Base-by-base conservation (phyloP, 1,284 basidiomycete genomes). In the Rhodotorula sp. region DNA sequence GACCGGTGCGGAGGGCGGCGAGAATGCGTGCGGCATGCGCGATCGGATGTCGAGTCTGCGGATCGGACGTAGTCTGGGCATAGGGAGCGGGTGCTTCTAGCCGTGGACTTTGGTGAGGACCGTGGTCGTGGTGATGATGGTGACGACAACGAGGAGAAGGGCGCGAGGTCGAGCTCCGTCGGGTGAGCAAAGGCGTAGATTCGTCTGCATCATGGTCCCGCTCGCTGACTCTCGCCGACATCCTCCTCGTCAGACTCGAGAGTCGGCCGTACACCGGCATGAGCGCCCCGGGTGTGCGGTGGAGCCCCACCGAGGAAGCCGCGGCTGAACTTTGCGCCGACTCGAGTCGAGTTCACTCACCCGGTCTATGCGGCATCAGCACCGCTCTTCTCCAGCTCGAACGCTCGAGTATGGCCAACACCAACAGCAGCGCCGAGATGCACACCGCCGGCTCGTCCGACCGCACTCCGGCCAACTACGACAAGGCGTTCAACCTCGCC, bases 391-490 rank as follows among this genome's bases (percentile, higher is more conserved):
- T 30, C 48, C 44, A 45, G 49, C 54, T 49, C 20, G 8, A 18
- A 22, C 49, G 53, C 20, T 20, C 15, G 17, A 6, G 37, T 12
- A 42, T 17, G 1, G n/a, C 42, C 17, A 8, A 5, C 30, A 56
- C 46, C 30, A 7, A 10, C 30, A 20, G 33, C 20, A 45, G n/a
- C 22, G 20, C 64, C 45, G 18, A 45, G 33, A 54, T 30, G 3
- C 46, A 53, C 46, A 61, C 54, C 45, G 29, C 66, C 26, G 46
- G 46, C 33, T 17, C 66, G 1, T 46, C 64, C 22, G 4, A 30
- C 12, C 10, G 30, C 26, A 62, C 66, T 2, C 70, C 68, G 8
- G 24, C 55, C 1, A 37, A 26, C 8, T 74, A 73, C 67, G 22
- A 20, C 0, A 26, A n/a, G 22, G 62, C 66, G 1, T 49, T 69